Evolutionary conservation across 352 stramenopile species (phyloP).

Genomic region (Phytophthora pluvialis): DNA sequence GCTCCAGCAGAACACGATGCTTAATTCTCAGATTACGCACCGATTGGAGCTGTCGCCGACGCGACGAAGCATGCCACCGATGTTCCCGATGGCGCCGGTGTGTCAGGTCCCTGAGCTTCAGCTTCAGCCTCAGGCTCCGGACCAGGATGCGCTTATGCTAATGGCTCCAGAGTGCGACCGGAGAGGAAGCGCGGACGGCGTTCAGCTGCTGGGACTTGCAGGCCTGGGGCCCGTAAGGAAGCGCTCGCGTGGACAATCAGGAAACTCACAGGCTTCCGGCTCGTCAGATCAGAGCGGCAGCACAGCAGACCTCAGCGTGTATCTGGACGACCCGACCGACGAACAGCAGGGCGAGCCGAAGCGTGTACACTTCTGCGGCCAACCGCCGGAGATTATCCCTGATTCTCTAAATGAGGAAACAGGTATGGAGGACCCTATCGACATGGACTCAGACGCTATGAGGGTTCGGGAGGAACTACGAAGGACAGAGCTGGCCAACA

Average conservation of each 20-base stretch:
- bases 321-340: conserved; percentile 37
- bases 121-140: conserved; percentile 17
- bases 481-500: conserved; percentile 39
- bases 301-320: conserved; percentile 51
- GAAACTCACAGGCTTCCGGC: conserved; percentile 54
- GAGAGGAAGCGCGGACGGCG: conserved; percentile 42
- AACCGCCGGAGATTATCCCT: conserved; percentile 54
- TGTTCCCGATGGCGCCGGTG: conserved; percentile 45
- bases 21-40: conserved; percentile 83
- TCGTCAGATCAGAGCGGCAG: conserved; percentile 57
- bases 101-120: conserved; percentile 28
- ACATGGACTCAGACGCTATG: conserved; percentile 23
- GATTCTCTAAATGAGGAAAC: conserved; percentile 17
- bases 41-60: conserved; percentile 71
- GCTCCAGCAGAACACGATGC: conserved; percentile 81
- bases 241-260: conserved; percentile 57
- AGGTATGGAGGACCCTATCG: conserved; percentile 26
- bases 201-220: conserved; percentile 38
- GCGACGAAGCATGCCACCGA: conserved; percentile 54
- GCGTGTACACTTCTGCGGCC: conserved; percentile 56
- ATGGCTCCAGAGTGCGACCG: conserved; percentile 29
- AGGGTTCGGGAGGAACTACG: conserved; percentile 30
- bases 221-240: conserved; percentile 44
- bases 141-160: conserved; percentile 40
- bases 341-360: conserved; percentile 50